Conservation (phyloP, 1,284 basidiomycete genomes). For the Moniliella sp. region DNA sequence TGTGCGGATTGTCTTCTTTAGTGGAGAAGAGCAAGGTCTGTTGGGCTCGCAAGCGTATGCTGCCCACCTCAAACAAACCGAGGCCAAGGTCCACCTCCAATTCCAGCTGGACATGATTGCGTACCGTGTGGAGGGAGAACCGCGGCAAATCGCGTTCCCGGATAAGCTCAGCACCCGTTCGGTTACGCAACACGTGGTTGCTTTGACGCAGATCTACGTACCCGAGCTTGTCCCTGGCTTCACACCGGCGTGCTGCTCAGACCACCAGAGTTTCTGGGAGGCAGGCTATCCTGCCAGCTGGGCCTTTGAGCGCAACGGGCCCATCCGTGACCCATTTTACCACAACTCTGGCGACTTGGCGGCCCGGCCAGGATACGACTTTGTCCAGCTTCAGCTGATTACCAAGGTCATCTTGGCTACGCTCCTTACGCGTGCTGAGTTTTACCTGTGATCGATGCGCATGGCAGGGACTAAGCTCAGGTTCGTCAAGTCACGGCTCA, state of each 20-base stretch:
- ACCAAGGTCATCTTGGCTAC: constrained; percentile 18
- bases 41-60: constrained; percentile 14
- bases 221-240: constrained; percentile 14
- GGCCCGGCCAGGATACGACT: constrained; percentile 19
- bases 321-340: constrained; percentile 30
- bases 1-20: constrained; percentile 28
- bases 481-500: too few species aligned
- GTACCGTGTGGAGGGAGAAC: constrained; percentile 20
- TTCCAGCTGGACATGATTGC: constrained; percentile 26
- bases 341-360: constrained; percentile 28
- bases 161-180: constrained; percentile 17
- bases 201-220: constrained; percentile 20
- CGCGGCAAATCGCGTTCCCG: constrained; percentile 29
- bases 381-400: constrained; percentile 24
- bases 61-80: not conserved
- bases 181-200: constrained; percentile 14
- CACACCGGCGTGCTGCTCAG: constrained; percentile 29
- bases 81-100: constrained; percentile 5
- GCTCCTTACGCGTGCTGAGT: constrained; percentile 9
- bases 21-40: constrained; percentile 33
- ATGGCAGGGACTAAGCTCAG: too few species aligned
- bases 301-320: constrained; percentile 33
- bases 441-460: constrained; percentile 1
- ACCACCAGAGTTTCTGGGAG: constrained; percentile 31
- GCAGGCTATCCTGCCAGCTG: constrained; percentile 13